phyloP scores from a whole-genome alignment of 805 yeast genomes.

The Dipodascopsis uninucleata region DNA sequence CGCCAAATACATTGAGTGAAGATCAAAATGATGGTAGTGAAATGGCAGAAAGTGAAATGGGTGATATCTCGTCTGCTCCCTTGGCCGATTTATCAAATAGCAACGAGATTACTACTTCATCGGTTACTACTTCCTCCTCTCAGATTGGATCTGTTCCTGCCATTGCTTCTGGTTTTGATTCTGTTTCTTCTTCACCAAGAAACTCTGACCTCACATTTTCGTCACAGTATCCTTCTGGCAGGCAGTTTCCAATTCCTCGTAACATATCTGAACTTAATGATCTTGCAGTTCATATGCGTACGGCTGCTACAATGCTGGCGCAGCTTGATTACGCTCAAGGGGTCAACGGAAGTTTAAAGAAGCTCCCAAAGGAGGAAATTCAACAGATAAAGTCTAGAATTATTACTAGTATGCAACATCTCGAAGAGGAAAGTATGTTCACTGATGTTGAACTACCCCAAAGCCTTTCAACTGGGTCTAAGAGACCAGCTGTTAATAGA shows the following conservation, averaged over 20 bases:
- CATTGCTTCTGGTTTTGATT: conserved; percentile 5
- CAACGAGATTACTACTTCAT: conserved; percentile 2
- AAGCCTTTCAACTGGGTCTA: conserved; percentile 2
- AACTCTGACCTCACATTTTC: conserved; percentile 36
- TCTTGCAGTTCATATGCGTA: conserved; percentile 87
- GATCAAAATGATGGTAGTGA: too few species aligned
- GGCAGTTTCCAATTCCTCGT: conserved; percentile 12
- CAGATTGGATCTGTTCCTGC: conserved; percentile 11
- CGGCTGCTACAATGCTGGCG: conserved; percentile 90
- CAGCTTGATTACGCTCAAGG: conserved; percentile 65
- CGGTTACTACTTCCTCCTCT: conserved; percentile 3
- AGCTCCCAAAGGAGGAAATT: conserved; percentile 53
- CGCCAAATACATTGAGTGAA: too few species aligned
- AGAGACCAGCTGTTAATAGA: conserved; percentile 16
- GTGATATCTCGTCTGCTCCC: conserved; percentile 58
- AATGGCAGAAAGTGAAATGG: conserved; percentile 62
- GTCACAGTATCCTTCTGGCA: conserved; percentile 35
- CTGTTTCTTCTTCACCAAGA: conserved; percentile 32
- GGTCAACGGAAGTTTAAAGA: conserved; percentile 37
- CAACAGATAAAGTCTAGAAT: conserved; percentile 64
- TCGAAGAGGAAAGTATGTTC: conserved; percentile 57
- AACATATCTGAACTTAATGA: conserved; percentile 16
- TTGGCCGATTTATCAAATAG: conserved; percentile 10
- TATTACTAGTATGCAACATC: conserved; percentile 68
- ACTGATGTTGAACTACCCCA: conserved; percentile 38